Conservation (phyloP, 805 yeast genomes). For the Yarrowia porcina region DNA sequence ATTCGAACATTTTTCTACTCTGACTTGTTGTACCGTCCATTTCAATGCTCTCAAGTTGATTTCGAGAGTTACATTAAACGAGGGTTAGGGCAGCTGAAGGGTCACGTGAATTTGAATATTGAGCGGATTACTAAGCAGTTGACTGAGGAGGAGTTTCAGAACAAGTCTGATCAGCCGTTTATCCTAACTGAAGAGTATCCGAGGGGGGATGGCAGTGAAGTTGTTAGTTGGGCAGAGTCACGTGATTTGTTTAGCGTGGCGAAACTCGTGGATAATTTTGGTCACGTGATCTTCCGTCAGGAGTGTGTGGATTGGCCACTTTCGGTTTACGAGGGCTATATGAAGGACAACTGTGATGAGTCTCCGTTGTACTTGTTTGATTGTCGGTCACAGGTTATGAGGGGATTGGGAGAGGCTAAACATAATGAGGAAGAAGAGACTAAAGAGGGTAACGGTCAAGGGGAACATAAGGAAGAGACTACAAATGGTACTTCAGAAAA, state of each 20-base stretch:
- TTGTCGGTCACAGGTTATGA: conserved; percentile 69
- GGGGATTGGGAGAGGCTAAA: conserved; percentile 26
- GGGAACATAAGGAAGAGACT: no score
- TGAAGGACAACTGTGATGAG: conserved; percentile 65
- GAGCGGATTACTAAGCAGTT: not conserved
- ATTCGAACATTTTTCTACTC: conserved; percentile 51
- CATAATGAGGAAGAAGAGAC: no score
- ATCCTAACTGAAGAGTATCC: conserved; percentile 22
- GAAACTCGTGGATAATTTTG: conserved; percentile 50
- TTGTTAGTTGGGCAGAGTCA: conserved; percentile 34
- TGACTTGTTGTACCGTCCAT: conserved; percentile 78
- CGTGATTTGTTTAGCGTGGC: conserved; percentile 69
- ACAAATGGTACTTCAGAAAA: no score
- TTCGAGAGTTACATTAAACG: conserved; percentile 50
- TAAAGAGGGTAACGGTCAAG: no score
- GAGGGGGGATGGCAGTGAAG: not conserved
- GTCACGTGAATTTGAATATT: not conserved
- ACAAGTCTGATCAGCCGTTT: not conserved
- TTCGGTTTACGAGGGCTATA: conserved; percentile 57
- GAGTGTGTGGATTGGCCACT: conserved; percentile 83
- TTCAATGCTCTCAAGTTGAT: conserved; percentile 70
- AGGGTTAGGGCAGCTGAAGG: conserved; percentile 42
- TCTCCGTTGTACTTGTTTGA: conserved; percentile 84
- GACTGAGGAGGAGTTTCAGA: not conserved
- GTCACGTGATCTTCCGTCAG: conserved; percentile 67